Percentiles rank a stretch among this genome's conserved stretches.
These are phyloP conservation scores for Chaetomium globosum DNA, from an alignment of 2,329 filamentous ascomycete species.

Conservation along the genomic window DNA sequence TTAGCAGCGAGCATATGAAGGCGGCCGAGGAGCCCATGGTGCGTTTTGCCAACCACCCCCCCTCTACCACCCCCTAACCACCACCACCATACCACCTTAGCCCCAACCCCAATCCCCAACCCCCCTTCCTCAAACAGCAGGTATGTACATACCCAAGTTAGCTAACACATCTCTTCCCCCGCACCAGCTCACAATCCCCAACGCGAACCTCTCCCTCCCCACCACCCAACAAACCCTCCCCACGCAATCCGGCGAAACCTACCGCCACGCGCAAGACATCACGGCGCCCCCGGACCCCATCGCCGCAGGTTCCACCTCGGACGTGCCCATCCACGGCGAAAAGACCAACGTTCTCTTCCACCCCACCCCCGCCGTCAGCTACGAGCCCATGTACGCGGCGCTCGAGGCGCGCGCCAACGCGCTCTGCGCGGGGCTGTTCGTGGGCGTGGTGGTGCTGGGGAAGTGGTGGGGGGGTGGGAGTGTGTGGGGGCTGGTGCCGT, in stretches of 20 bases:
- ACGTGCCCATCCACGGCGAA: conserved; percentile 93
- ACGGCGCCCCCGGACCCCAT: conserved; percentile 89
- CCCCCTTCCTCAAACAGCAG: no score
- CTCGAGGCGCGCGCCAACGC: conserved; percentile 75
- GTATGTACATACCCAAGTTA: no score
- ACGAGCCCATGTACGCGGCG: conserved; percentile 80
- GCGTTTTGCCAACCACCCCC: no score
- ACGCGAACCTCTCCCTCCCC: conserved; percentile 79
- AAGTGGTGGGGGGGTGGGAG: conserved; percentile 76
- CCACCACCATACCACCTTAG: no score
- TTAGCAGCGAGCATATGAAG: conserved; percentile 63
- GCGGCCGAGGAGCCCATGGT: conserved; percentile 72
- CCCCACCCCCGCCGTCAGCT: conserved; percentile 86
- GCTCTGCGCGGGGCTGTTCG: conserved; percentile 70
- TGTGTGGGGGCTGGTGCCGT: conserved; percentile 73
- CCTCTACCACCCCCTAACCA: no score
- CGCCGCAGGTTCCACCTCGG: conserved; percentile 78
- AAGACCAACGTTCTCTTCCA: conserved; percentile 97
- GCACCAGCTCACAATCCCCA: conserved; percentile 75
- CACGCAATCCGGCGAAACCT: conserved; percentile 74
- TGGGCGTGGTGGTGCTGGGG: conserved; percentile 75
- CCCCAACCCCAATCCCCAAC: no score
- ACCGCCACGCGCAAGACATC: conserved; percentile 82
- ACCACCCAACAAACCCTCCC: conserved; percentile 73
- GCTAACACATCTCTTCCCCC: no score